Evolutionary conservation across 2,329 filamentous ascomycete genomes (phyloP), one percentile per base, ranked within the genome.

Genomic region (Arthroderma sp.): DNA sequence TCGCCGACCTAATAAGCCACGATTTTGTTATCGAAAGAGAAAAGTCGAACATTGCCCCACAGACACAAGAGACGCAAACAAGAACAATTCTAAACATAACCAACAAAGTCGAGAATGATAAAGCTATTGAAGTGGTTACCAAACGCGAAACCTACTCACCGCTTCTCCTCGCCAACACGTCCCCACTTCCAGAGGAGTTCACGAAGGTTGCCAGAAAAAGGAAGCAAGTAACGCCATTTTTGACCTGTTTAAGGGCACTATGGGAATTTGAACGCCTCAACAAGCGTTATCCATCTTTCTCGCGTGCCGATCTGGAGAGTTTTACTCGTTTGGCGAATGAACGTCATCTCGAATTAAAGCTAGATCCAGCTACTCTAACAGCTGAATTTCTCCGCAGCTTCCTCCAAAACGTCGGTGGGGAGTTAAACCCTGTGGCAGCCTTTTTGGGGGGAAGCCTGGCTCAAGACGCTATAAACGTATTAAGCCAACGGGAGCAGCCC

Each of bases 381-480:
- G 75, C 80, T 1, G 77, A 86, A 28, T 83, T 93, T 54, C 68
- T 96, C 28, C 77, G 86, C 46, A 81, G 73, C 56, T 98, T 98
- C 66, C 63, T 96, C 36, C 83, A 91, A 63, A 93, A 93, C 54
- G 71, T 95, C 4, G 83, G 80, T 45, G 78, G 79, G 56, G 89
- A 96, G 66, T 69, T 96, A 34, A 81, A 84, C 8, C 87, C 91
- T 5, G 86, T 94, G 6, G 82, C 85, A 0, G 88, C 91, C 1
- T 86, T 94, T 47, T 70, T 98, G 7, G 91, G 91, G 40, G 91
- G 88, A 6, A 80, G 88, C 61, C 73, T 98, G 10, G 86, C 89
- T 1, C 91, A 98, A 66, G 91, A 98, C 60, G 87, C 94, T 42
- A 96, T 98, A 66, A 96, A 96, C 57, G 88, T 95, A 30, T 75